Conservation (phyloP, 805 yeast genomes). For the Wickerhamiella azyma region DNA sequence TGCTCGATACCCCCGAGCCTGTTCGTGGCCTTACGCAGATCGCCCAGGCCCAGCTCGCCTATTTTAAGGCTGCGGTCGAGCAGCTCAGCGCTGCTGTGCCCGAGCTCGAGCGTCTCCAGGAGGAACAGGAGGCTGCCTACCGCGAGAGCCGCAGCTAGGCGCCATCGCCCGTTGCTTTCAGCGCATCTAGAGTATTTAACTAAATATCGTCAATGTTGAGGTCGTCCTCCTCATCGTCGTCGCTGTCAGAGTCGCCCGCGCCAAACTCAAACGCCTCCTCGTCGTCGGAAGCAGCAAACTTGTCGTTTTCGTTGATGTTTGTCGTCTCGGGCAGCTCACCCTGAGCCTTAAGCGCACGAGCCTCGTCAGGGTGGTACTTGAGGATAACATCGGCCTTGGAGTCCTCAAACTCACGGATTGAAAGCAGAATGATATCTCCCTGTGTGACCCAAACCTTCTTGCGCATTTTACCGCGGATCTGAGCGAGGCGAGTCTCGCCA, state of each 20-base stretch:
- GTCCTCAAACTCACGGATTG: conserved; percentile 96
- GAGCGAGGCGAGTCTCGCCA: conserved; percentile 87
- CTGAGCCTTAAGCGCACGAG: conserved; percentile 84
- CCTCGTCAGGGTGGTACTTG: conserved; percentile 94
- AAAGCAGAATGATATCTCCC: conserved; percentile 92
- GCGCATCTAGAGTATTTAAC: background rate
- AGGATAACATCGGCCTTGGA: conserved; percentile 96
- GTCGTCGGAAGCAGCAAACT: conserved; percentile 93
- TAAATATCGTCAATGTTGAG: conserved; percentile 93
- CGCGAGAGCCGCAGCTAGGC: conserved; percentile 18
- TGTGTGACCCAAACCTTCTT: conserved; percentile 99
- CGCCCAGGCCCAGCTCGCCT: conserved; percentile 66
- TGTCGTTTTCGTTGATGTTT: conserved; percentile 93
- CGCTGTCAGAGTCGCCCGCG: conserved; percentile 72
- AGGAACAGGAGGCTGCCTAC: conserved; percentile 33
- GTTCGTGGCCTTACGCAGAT: conserved; percentile 54
- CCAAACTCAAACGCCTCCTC: conserved; percentile 98
- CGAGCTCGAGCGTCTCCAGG: conserved; percentile 46
- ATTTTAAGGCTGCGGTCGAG: conserved; percentile 62
- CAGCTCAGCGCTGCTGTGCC: conserved; percentile 50
- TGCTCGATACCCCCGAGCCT: conserved; percentile 56
- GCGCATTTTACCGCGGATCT: conserved; percentile 96
- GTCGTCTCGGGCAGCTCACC: conserved; percentile 98
- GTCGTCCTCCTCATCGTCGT: conserved; percentile 44
- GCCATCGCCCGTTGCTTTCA: background rate